phyloP scores from a whole-genome alignment of 371 early-diverging fungal genomes.

The Mycotypha africana region DNA sequence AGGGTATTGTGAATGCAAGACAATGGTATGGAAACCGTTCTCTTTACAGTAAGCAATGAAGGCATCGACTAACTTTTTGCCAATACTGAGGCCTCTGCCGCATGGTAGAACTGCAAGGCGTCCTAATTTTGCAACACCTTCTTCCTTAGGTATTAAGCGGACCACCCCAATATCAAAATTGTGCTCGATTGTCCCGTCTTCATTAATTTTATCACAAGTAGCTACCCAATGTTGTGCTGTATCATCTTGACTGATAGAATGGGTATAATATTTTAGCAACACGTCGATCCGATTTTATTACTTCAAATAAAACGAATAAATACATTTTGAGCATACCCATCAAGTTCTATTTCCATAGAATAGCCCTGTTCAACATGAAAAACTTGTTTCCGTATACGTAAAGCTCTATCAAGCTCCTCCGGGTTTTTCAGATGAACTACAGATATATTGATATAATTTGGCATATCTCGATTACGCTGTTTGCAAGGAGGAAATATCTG shows the following conservation, averaged over 20 bases:
- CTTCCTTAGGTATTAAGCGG: slow-evolving; percentile 21
- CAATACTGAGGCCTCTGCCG: slow-evolving; percentile 31
- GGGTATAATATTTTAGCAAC: neutral
- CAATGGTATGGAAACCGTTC: slow-evolving; percentile 15
- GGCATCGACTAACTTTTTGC: slow-evolving; percentile 19
- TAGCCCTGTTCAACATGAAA: slow-evolving; percentile 41
- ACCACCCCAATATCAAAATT: slow-evolving; percentile 25
- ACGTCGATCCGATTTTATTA: no score
- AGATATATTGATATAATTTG: slow-evolving; percentile 1
- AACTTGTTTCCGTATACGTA: slow-evolving; percentile 26
- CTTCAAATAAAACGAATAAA: neutral
- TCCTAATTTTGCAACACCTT: slow-evolving; percentile 37
- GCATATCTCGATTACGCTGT: slow-evolving; percentile 1
- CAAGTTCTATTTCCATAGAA: slow-evolving; percentile 21
- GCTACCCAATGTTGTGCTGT: neutral
- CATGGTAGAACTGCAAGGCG: slow-evolving; percentile 34
- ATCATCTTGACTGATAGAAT: neutral
- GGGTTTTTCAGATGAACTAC: slow-evolving; percentile 1
- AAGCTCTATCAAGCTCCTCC: slow-evolving; percentile 15
- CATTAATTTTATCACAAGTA: slow-evolving; percentile 1
- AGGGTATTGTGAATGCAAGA: slow-evolving; percentile 34
- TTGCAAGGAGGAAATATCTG: no score
- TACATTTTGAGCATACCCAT: slow-evolving; percentile 28
- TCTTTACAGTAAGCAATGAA: slow-evolving; percentile 19
- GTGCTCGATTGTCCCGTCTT: neutral